Evolutionary conservation across 139 green algal species (phyloP).

Genomic region (Chlorella sp.): DNA sequence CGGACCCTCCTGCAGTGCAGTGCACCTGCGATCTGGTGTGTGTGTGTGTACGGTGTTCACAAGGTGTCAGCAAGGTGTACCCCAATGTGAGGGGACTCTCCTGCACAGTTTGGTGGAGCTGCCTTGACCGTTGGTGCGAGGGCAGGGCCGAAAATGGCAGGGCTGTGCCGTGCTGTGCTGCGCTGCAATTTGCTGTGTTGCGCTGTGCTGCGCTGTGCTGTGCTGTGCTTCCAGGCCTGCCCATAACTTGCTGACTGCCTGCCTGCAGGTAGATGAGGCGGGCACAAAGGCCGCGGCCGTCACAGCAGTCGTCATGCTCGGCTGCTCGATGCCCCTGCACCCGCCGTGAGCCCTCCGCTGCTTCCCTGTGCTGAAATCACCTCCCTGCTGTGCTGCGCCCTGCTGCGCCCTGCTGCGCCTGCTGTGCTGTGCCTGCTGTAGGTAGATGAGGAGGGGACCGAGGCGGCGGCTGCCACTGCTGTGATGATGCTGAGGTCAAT

Average conservation of each 20-base stretch:
- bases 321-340: not conserved
- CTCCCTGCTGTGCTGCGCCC: not conserved
- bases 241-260: not conserved
- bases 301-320: not conserved
- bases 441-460: constrained; percentile 32
- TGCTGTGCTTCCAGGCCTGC: not conserved
- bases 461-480: constrained; percentile 42
- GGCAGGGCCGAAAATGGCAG: too few species aligned
- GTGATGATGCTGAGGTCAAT: constrained; percentile 40
- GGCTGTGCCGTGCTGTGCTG: too few species aligned
- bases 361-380: not conserved
- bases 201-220: too few species aligned
- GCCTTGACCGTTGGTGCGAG: too few species aligned
- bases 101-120: too few species aligned
- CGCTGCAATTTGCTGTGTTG: too few species aligned
- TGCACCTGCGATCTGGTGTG: too few species aligned
- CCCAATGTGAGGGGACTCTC: too few species aligned
- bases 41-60: too few species aligned
- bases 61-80: not conserved
- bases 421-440: constrained; percentile 1
- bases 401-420: not conserved
- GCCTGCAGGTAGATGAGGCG: not conserved
- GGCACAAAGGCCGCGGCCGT: not conserved
- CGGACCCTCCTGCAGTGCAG: too few species aligned
- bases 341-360: not conserved